Conservation (phyloP, 768 basidiomycete genomes). For the Rickenella mellea region DNA sequence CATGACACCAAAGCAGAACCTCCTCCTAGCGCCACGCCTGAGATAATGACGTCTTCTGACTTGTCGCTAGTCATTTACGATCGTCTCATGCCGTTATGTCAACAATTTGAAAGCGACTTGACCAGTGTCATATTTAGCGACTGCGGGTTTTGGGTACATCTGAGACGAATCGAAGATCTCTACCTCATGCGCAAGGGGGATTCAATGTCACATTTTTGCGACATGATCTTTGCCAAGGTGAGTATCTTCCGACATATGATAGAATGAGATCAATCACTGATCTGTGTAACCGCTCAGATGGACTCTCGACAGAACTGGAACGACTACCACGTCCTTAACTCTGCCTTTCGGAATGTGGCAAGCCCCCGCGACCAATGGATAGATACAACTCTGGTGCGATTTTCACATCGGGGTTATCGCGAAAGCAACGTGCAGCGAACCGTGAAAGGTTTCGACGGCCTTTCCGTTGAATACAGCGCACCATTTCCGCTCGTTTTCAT, state of each 20-base stretch:
- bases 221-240: constrained; percentile 69
- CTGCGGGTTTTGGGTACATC: constrained; percentile 43
- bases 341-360: constrained; percentile 57
- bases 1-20: constrained; percentile 9
- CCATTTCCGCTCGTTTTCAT: constrained; percentile 79
- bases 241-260: constrained; percentile 3
- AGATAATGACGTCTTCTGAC: constrained; percentile 1
- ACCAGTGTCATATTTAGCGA: constrained; percentile 55
- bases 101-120: constrained; percentile 39
- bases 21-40: neutral
- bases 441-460: constrained; percentile 54
- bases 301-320: constrained; percentile 61
- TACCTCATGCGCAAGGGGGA: constrained; percentile 77
- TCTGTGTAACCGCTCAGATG: constrained; percentile 38
- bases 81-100: constrained; percentile 47
- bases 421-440: constrained; percentile 40
- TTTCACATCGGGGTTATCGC: constrained; percentile 52
- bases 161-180: constrained; percentile 55
- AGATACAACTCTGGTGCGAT: constrained; percentile 57
- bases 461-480: constrained; percentile 69
- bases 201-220: constrained; percentile 62
- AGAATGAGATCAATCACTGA: neutral
- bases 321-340: constrained; percentile 81
- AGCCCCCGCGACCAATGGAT: constrained; percentile 46
- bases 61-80: constrained; percentile 26